A percentile compares a stretch with the other conserved stretches of the same genome.
These are phyloP conservation scores for Musa troglodytarum DNA, from an alignment of 176 grass and related monocot species.

Conservation along the genomic window DNA sequence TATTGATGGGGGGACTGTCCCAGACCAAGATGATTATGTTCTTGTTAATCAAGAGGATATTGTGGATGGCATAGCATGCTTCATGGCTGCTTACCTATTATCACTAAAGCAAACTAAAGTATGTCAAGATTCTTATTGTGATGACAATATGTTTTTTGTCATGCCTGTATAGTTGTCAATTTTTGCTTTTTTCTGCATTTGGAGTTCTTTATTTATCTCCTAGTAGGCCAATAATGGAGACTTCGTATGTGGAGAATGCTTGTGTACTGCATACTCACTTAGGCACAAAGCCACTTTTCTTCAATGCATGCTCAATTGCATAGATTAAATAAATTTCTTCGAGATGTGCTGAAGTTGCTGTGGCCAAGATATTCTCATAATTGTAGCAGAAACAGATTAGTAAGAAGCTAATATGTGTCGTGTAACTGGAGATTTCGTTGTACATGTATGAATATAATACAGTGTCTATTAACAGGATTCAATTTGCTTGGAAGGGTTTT, in stretches of 20 bases:
- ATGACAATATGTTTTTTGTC: background rate
- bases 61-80: conserved; percentile 20
- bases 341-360: no score
- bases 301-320: no score
- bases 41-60: conserved; percentile 29
- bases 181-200: background rate
- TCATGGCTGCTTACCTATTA: conserved; percentile 29
- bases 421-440: background rate
- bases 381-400: background rate
- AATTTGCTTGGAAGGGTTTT: background rate
- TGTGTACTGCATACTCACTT: no score
- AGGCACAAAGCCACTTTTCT: no score
- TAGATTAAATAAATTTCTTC: no score
- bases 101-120: conserved; percentile 28
- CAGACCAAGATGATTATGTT: conserved; percentile 22
- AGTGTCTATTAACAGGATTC: no score
- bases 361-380: background rate
- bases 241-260: no score
- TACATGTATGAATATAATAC: background rate
- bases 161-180: background rate
- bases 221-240: no score
- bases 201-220: background rate
- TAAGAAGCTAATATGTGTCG: background rate
- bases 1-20: conserved; percentile 3
- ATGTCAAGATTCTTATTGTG: background rate